Percentiles rank a stretch among this genome's conserved stretches.
These are phyloP conservation scores for Talaromyces wortmannii DNA, from an alignment of 495 filamentous ascomycete genomes.

Conservation along the genomic window DNA sequence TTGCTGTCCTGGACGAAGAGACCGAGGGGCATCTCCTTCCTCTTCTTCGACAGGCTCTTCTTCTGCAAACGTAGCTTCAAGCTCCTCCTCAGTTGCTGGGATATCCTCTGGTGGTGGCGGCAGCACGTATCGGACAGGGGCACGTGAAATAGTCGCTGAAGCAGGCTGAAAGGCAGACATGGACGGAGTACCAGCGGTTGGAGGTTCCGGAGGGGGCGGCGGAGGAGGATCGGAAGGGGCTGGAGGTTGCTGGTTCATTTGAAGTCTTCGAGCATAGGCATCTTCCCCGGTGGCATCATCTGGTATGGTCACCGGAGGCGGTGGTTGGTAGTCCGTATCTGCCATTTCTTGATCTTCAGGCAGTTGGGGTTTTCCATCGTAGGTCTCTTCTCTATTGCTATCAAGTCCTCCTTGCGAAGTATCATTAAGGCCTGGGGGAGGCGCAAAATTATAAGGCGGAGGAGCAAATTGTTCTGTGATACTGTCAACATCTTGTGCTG, in stretches of 20 bases:
- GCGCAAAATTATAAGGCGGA: slow-evolving; percentile 64
- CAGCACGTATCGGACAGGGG: slow-evolving; percentile 76
- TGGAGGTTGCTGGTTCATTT: slow-evolving; percentile 25
- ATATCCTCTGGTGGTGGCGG: slow-evolving; percentile 52
- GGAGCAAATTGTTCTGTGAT: slow-evolving; percentile 63
- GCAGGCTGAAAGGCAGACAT: slow-evolving; percentile 32
- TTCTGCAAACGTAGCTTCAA: slow-evolving; percentile 44
- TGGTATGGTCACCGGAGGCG: slow-evolving; percentile 27
- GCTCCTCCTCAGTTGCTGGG: slow-evolving; percentile 48
- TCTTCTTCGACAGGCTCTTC: slow-evolving; percentile 42
- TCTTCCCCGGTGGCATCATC: slow-evolving; percentile 64
- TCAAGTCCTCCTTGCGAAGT: slow-evolving; percentile 16
- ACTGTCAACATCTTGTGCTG: background rate
- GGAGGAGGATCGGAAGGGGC: slow-evolving; percentile 20
- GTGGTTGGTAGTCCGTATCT: slow-evolving; percentile 26
- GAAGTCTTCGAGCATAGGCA: slow-evolving; percentile 60
- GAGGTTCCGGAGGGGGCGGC: slow-evolving; percentile 18
- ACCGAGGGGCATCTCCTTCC: slow-evolving; percentile 48
- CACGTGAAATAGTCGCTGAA: slow-evolving; percentile 67
- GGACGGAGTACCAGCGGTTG: slow-evolving; percentile 9
- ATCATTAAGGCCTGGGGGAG: slow-evolving; percentile 51
- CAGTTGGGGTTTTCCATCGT: slow-evolving; percentile 54
- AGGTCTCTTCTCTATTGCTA: slow-evolving; percentile 63
- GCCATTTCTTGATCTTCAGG: slow-evolving; percentile 8
- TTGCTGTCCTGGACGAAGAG: slow-evolving; percentile 69